Evolutionary conservation across 129 eudicot genomes (phyloP), one percentile per base, ranked within the genome.

Genomic region (Chrysanthemum seticuspe): DNA sequence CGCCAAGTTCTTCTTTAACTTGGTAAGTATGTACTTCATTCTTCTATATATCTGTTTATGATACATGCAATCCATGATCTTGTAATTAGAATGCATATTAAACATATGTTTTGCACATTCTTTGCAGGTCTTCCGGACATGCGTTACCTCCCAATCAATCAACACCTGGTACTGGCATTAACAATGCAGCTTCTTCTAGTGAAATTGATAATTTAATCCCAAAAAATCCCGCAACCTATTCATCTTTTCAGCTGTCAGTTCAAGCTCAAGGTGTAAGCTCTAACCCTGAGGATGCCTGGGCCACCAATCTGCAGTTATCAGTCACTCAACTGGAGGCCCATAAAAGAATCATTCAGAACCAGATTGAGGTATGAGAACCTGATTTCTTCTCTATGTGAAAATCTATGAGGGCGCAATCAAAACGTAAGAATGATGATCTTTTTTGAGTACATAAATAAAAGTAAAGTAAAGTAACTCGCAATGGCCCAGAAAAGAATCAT

Each of bases 291-390:
- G 85, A 70, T 68, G 63, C 72, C 44, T 36, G 57, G 51, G 67
- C 63, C 65, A 71, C 68, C 84, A 82, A 74, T 65, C 56, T 64
- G 53, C 56, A 67, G 67, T 48, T 75, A 56, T 56, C 85, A 5
- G 84, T 73, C 23, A 58, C 86, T 50, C 84, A 83, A 44, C 15
- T 85, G 50, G 96, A 89, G 76, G 81, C 79, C 54, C 87, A 81
- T 68, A 76, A 81, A 71, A 83, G 74, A 71, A 48, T 83, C 13
- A 66, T 85, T 67, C 83, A 85, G 77, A 76, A 81, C n/a, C 93
- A 87, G 74, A 87, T 87, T 81, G 87, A 90, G 96, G 96, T 90
- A 85, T 69, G 44, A 60, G 31, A 69, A 47, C 58, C 14, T 13
- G 18, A 74, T 19, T 5, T 29, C n/a, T n/a, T n/a, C n/a, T n/a